Percentiles rank a stretch among this genome's conserved stretches.
Evolutionary conservation across 2,329 filamentous ascomycete species (phyloP).

Genomic region (Niveomyces coronatus): DNA sequence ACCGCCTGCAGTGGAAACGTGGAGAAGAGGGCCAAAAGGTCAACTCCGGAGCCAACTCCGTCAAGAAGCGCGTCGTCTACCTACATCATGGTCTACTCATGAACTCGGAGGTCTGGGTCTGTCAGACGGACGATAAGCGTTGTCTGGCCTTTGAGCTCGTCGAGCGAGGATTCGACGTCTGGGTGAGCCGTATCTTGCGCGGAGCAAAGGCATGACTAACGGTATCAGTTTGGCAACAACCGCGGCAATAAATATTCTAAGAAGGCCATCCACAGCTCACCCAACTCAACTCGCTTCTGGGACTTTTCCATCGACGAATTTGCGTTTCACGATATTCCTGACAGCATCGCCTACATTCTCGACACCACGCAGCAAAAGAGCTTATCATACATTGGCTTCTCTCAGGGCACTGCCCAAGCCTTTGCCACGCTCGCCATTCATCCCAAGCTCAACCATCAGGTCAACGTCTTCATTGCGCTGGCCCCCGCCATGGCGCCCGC

Average conservation of each 20-base stretch:
- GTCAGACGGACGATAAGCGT: slow-evolving; percentile 73
- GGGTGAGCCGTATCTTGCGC: slow-evolving; percentile 44
- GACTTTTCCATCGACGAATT: slow-evolving; percentile 98
- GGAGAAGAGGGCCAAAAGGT: slow-evolving; percentile 73
- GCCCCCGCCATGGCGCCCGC: slow-evolving; percentile 95
- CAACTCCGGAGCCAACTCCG: slow-evolving; percentile 57
- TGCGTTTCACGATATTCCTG: slow-evolving; percentile 92
- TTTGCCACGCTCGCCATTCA: slow-evolving; percentile 91
- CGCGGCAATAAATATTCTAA: slow-evolving; percentile 99
- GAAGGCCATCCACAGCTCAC: slow-evolving; percentile 70
- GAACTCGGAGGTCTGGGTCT: slow-evolving; percentile 99
- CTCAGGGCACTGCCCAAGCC: slow-evolving; percentile 91
- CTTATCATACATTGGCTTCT: slow-evolving; percentile 93
- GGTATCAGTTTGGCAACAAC: slow-evolving; percentile 77
- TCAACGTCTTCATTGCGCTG: slow-evolving; percentile 92
- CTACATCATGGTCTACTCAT: slow-evolving; percentile 93
- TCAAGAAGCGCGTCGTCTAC: slow-evolving; percentile 81
- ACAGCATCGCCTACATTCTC: slow-evolving; percentile 87
- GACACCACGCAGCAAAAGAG: slow-evolving; percentile 72
- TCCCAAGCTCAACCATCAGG: slow-evolving; percentile 80
- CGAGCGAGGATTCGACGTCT: slow-evolving; percentile 89
- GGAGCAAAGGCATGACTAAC: slow-evolving; percentile 15
- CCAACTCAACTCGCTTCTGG: slow-evolving; percentile 75
- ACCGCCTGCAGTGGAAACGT: slow-evolving; percentile 72
- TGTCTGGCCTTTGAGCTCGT: slow-evolving; percentile 84